phyloP scores from a whole-genome alignment of 352 stramenopile species.

The Thalassiosira livingstoniorum region DNA sequence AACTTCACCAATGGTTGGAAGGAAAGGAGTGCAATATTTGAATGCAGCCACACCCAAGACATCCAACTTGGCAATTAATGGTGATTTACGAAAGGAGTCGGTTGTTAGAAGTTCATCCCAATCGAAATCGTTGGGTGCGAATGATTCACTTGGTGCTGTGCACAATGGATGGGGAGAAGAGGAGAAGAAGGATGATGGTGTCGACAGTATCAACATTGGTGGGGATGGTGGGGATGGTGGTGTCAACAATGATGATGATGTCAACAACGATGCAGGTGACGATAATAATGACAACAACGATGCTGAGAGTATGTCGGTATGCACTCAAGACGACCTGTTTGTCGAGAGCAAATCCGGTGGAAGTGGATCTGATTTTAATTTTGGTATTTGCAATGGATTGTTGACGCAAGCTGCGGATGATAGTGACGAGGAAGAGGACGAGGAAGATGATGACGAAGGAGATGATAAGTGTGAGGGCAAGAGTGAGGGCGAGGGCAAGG shows the following conservation, averaged over 20 bases:
- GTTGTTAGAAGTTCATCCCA: too few relatives aligned
- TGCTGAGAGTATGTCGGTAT: not conserved
- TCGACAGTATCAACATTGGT: not conserved
- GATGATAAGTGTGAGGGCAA: not conserved
- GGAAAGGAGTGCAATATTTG: not conserved
- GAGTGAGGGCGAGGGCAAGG: not conserved
- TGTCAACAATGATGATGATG: slow-evolving; percentile 24
- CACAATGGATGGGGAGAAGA: not conserved
- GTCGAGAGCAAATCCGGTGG: not conserved
- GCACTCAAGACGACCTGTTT: slow-evolving; percentile 1
- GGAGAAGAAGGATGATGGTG: not conserved
- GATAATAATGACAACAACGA: not conserved
- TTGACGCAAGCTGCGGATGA: not conserved
- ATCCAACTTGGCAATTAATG: too few relatives aligned
- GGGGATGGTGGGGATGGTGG: not conserved
- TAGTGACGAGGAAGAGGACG: not conserved
- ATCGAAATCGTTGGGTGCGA: too few relatives aligned
- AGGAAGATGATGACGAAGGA: not conserved
- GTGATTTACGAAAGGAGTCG: too few relatives aligned
- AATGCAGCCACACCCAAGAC: too few relatives aligned
- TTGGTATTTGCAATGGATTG: not conserved
- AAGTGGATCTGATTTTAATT: not conserved
- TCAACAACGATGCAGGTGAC: slow-evolving; percentile 7
- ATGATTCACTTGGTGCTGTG: too few relatives aligned
- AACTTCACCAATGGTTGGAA: too few relatives aligned